phyloP scores from a whole-genome alignment of 106 monocot genomes.

The Platanthera guangdongensis region DNA sequence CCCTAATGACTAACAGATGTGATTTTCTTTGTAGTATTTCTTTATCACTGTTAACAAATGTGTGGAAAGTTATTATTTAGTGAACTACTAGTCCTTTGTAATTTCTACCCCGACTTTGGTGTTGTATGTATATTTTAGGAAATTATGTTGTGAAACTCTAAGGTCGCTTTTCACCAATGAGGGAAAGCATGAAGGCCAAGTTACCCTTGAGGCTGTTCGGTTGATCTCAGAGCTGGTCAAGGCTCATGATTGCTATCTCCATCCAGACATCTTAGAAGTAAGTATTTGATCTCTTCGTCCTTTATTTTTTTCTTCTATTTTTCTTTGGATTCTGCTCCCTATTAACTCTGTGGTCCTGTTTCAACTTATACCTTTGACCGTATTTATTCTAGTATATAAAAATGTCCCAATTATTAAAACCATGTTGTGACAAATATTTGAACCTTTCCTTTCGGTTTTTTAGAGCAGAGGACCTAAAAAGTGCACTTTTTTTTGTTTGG shows the following conservation, averaged over 20 bases:
- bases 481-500: neutral
- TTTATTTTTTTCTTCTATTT: neutral
- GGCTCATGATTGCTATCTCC: constrained; percentile 62
- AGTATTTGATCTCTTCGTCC: neutral
- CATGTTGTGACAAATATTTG: neutral
- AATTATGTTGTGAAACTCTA: constrained; percentile 64
- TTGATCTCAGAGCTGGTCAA: constrained; percentile 77
- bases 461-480: neutral
- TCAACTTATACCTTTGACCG: neutral
- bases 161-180: constrained; percentile 70
- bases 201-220: constrained; percentile 79
- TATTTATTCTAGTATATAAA: neutral
- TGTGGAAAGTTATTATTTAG: neutral
- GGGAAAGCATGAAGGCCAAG: constrained; percentile 93
- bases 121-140: constrained; percentile 34
- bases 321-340: neutral
- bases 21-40: neutral
- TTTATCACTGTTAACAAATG: neutral
- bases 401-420: neutral
- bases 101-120: neutral
- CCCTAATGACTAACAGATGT: neutral
- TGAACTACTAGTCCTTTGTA: neutral
- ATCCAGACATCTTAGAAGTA: constrained; percentile 81
- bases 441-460: neutral
- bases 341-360: neutral